A percentile compares a stretch with the other conserved stretches of the same genome.
These are phyloP conservation scores for Porcisia hertigi DNA, from an alignment of 208 protist species.

Conservation along the genomic window DNA sequence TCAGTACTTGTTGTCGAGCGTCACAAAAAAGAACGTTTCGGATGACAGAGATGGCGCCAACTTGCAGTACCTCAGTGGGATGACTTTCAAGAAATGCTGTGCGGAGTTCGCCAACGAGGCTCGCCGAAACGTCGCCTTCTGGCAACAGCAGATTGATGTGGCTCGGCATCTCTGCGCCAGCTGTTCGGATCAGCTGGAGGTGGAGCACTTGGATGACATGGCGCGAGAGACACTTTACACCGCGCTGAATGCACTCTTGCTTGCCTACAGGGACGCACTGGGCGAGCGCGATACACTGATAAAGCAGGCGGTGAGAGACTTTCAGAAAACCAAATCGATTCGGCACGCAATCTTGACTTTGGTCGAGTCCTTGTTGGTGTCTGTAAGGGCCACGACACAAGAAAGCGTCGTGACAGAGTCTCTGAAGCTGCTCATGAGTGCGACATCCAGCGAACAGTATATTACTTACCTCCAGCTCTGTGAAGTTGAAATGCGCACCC, in stretches of 20 bases:
- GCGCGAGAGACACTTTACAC: slow-evolving; percentile 34
- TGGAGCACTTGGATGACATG: slow-evolving; percentile 5
- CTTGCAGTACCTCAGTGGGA: slow-evolving; percentile 41
- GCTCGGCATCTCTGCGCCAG: slow-evolving; percentile 19
- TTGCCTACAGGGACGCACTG: slow-evolving; percentile 29
- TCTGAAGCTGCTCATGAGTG: slow-evolving; percentile 14
- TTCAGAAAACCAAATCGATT: slow-evolving; percentile 15
- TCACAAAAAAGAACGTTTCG: slow-evolving; percentile 15
- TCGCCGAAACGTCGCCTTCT: slow-evolving; percentile 37
- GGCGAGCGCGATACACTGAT: neutral
- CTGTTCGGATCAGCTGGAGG: slow-evolving; percentile 12
- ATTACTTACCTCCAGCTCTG: slow-evolving; percentile 39
- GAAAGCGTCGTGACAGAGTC: slow-evolving; percentile 24
- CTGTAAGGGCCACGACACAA: slow-evolving; percentile 12
- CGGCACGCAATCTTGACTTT: slow-evolving; percentile 25
- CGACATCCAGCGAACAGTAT: slow-evolving; percentile 18
- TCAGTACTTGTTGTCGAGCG: slow-evolving; percentile 25
- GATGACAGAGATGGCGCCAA: slow-evolving; percentile 29
- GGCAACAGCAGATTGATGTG: slow-evolving; percentile 39
- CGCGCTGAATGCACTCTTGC: slow-evolving; percentile 29
- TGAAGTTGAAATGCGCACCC: slow-evolving; percentile 24
- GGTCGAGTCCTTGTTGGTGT: slow-evolving; percentile 24
- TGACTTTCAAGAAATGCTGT: slow-evolving; percentile 50
- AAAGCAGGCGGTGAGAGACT: slow-evolving; percentile 21
- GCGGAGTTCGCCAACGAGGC: slow-evolving; percentile 42